Base-by-base conservation (phyloP, 768 basidiomycete genomes). In the Dioszegia aurantiaca region DNA sequence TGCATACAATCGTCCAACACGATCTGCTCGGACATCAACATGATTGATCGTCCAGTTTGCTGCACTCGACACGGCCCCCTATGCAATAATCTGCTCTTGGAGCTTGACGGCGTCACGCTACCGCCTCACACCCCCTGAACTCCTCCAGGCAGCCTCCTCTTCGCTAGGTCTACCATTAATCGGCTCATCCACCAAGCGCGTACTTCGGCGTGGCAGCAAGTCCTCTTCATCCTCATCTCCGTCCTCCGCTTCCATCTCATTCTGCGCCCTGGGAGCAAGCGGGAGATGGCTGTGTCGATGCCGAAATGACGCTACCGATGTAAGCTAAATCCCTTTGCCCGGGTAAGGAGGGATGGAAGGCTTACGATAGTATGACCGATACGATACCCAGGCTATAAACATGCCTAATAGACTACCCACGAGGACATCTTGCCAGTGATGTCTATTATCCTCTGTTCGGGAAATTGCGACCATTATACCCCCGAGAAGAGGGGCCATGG, bases 401-500 rank as follows among this genome's bases (percentile, higher is more conserved):
- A 87, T 79, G 12, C 93, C 94, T 8, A 97, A 79, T 27, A 86
- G 53, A 2, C 85, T 82, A 4, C 93, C 92, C 1, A 88, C 84
- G 9, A 90, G 69, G 41, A 95, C 88, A 64, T 99, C 94, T 4
- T 90, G 85, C 88, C 89, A 92, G 74, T 94, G 90, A 76, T 94
- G 90, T 57, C 91, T 83, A 65, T 87, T 87, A 77, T 94, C 92
- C 88, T 93, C 92, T 2, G 89, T 92, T 19, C 93, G 84, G 5
- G 86, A 87, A 52, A 75, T 74, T 17, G 79, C 79, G 36, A 80
- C 77, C 62, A 78, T 69, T 1, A 72, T 80, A 1, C 90, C 92
- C 9, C 82, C 91, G 30, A 84, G 77, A 44, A 94, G 82, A 1
- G 94, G 95, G 0, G 83, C 75, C 0, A 92, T 67, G 0, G 87